A percentile compares a stretch with the other conserved stretches of the same genome.
Evolutionary conservation across 208 protist species (phyloP).

Genomic region (Angomonas deanei): DNA sequence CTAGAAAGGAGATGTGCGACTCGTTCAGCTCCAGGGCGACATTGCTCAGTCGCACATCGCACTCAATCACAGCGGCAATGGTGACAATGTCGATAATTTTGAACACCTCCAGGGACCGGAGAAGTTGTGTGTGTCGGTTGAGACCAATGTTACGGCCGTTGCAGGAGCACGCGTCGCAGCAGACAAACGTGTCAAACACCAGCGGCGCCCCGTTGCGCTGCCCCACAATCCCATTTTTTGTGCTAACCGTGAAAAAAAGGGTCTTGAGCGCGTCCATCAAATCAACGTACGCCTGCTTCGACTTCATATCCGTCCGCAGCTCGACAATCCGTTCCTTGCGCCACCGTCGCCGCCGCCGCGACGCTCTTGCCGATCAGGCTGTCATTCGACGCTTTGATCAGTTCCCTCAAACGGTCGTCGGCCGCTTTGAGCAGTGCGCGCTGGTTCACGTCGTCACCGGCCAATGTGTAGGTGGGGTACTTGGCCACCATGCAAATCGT

Average conservation of each 20-base stretch:
- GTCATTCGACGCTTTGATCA: constrained; percentile 37
- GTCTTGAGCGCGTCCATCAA: constrained; percentile 56
- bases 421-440: constrained; percentile 35
- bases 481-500: constrained; percentile 55
- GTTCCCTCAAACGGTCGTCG: constrained; percentile 39
- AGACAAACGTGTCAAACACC: constrained; percentile 62
- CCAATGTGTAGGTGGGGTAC: constrained; percentile 30
- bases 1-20: constrained; percentile 43
- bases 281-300: constrained; percentile 24
- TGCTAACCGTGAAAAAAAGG: constrained; percentile 58
- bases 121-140: constrained; percentile 51
- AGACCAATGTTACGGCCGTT: constrained; percentile 35
- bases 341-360: constrained; percentile 22
- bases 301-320: constrained; percentile 38
- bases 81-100: constrained; percentile 77
- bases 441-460: constrained; percentile 16
- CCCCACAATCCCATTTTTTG: constrained; percentile 25
- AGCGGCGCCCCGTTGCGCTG: constrained; percentile 13
- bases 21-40: constrained; percentile 39
- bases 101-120: constrained; percentile 64
- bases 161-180: constrained; percentile 66
- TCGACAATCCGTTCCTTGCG: constrained; percentile 23
- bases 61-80: constrained; percentile 59
- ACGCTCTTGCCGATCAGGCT: constrained; percentile 18
- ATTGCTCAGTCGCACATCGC: constrained; percentile 33